Percentiles rank a stretch among this genome's conserved stretches.
Evolutionary conservation across 371 early-diverging fungal species (phyloP).

Genomic region (Zancudomyces culisetae): DNA sequence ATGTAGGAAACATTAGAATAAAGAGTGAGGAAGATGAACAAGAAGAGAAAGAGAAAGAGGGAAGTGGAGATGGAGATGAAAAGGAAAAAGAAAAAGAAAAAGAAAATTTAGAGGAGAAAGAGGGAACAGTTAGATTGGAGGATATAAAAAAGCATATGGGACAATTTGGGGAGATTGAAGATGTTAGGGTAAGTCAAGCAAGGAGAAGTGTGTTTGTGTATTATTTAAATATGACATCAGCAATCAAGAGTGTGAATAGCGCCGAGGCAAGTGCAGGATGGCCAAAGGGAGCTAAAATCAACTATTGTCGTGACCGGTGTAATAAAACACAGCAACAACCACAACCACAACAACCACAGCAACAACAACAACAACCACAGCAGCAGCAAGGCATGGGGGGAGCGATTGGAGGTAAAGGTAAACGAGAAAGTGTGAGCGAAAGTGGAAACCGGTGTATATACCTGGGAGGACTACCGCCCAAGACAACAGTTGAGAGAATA

Average conservation of each 20-base stretch:
- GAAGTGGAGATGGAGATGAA: not conserved
- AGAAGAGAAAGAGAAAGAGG: not conserved
- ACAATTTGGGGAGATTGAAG: slow-evolving; percentile 3
- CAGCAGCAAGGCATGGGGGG: not conserved
- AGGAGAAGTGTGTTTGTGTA: slow-evolving; percentile 5
- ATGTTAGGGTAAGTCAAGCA: not conserved
- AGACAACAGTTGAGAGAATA: slow-evolving; percentile 1
- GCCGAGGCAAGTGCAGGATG: not conserved
- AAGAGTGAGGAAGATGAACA: not conserved
- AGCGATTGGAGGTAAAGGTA: not conserved
- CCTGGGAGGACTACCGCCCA: not conserved
- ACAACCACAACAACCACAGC: not conserved
- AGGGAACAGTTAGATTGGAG: not conserved
- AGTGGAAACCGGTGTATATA: slow-evolving; percentile 4
- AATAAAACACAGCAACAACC: not conserved
- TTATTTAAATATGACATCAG: slow-evolving; percentile 3
- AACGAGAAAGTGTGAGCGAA: not conserved
- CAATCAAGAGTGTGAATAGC: slow-evolving; percentile 1
- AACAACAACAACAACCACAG: too few species aligned
- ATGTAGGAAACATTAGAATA: slow-evolving; percentile 4
- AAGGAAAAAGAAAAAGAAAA: not conserved
- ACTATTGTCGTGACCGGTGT: slow-evolving; percentile 3
- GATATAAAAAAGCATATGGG: not conserved
- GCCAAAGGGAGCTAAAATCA: not conserved
- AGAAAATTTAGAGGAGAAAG: not conserved